Conservation (phyloP, 768 basidiomycete genomes). For the Mycena vitilis region DNA sequence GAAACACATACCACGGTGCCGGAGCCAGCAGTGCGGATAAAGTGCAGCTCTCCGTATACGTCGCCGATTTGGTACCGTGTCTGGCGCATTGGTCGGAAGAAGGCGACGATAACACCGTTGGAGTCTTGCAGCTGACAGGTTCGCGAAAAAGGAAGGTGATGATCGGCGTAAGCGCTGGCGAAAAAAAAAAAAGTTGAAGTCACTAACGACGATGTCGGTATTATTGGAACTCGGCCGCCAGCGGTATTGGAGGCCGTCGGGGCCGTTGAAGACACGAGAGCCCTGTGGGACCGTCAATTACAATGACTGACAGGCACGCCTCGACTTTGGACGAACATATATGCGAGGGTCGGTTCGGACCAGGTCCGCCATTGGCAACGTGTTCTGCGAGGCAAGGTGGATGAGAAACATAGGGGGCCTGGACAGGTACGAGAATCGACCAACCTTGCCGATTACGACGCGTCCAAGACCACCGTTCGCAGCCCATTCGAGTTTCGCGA, state of each 20-base stretch:
- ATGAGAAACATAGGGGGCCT: slow-evolving; percentile 36
- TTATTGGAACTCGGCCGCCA: slow-evolving; percentile 78
- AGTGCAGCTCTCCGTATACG: slow-evolving; percentile 88
- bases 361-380: slow-evolving; percentile 85
- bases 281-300: slow-evolving; percentile 53
- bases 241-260: slow-evolving; percentile 83
- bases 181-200: slow-evolving; percentile 34
- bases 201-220: slow-evolving; percentile 70
- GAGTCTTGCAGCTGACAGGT: slow-evolving; percentile 75
- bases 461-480: slow-evolving; percentile 86
- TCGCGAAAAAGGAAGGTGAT: slow-evolving; percentile 31
- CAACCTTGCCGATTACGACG: slow-evolving; percentile 86
- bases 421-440: slow-evolving; percentile 34
- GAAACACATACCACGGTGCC: slow-evolving; percentile 77
- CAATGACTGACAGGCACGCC: slow-evolving; percentile 18
- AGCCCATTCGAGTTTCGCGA: slow-evolving; percentile 91
- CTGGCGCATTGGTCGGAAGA: slow-evolving; percentile 81
- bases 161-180: slow-evolving; percentile 33
- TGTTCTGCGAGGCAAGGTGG: slow-evolving; percentile 62
- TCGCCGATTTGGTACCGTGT: slow-evolving; percentile 89
- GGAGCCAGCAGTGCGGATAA: slow-evolving; percentile 80
- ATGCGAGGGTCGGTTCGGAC: slow-evolving; percentile 74
- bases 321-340: slow-evolving; percentile 56
- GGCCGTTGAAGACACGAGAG: slow-evolving; percentile 80
- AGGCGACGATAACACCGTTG: slow-evolving; percentile 76